A percentile compares a stretch with the other conserved stretches of the same genome.
phyloP scores from a whole-genome alignment of 1,139 yeast genomes.

The Candida pseudoviswanathii region DNA sequence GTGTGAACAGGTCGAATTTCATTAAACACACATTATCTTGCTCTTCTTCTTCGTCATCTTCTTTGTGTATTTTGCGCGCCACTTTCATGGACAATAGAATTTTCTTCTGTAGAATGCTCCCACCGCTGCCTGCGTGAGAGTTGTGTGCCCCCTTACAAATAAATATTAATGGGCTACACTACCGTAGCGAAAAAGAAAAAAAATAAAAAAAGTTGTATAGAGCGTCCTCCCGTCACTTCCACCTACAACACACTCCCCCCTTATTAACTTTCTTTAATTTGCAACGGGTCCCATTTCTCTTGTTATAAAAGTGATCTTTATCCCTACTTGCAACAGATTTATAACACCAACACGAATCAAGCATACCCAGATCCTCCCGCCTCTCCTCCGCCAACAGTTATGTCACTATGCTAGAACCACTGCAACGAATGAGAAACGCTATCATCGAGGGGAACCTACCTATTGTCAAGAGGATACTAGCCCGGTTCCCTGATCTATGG shows the following conservation, averaged over 20 bases:
- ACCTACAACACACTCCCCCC: background rate
- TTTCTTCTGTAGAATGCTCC: background rate
- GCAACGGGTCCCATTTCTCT: background rate
- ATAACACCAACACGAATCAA: too few relatives aligned
- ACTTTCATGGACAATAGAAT: background rate
- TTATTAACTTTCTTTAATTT: background rate
- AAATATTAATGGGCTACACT: background rate
- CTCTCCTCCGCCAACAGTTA: background rate
- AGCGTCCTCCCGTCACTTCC: background rate
- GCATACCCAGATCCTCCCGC: background rate
- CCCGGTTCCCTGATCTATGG: constrained; percentile 75
- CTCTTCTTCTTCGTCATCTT: background rate
- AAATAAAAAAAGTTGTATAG: background rate
- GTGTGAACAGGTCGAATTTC: background rate
- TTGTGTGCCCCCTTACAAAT: constrained; percentile 1
- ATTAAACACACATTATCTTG: too few relatives aligned
- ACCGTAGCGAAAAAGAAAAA: background rate
- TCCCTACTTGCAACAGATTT: background rate
- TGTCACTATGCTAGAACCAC: constrained; percentile 58
- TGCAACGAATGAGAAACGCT: constrained; percentile 71
- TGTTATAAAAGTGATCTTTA: background rate
- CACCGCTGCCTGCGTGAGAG: background rate
- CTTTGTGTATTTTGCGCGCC: background rate
- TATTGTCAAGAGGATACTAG: constrained; percentile 69
- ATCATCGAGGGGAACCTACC: constrained; percentile 70